phyloP scores from a whole-genome alignment of 163 green algal genomes.

The Scenedesmus sp. region DNA sequence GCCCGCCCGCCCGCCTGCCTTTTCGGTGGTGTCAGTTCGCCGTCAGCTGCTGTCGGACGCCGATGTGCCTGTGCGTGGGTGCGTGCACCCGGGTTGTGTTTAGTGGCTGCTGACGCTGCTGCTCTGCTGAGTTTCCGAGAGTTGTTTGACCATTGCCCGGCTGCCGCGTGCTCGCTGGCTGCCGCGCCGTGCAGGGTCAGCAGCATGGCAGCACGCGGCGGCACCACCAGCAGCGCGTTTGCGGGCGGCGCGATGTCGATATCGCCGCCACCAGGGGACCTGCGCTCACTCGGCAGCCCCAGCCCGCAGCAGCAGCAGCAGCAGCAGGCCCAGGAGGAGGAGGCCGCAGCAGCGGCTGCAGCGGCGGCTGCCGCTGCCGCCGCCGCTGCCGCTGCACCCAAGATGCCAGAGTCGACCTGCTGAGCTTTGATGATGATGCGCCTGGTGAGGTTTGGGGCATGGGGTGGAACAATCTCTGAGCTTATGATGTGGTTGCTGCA shows the following conservation, averaged over 20 bases:
- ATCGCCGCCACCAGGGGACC: neutral
- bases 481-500: neutral
- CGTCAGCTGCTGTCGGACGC: no score
- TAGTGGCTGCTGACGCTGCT: no score
- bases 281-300: neutral
- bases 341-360: constrained; percentile 18
- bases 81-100: no score
- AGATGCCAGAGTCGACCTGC: constrained; percentile 51
- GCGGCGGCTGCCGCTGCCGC: neutral
- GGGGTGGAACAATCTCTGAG: no score
- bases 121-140: no score
- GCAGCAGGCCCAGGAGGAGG: neutral
- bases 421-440: constrained; percentile 52
- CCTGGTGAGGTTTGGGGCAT: constrained; percentile 26
- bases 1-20: no score
- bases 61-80: no score
- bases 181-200: constrained; percentile 12
- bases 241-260: neutral
- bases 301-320: neutral
- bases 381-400: neutral
- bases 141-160: neutral
- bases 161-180: neutral
- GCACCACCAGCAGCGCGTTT: constrained; percentile 50
- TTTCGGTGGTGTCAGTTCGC: no score
- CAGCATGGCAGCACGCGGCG: constrained; percentile 49